Percentiles rank a stretch among this genome's conserved stretches.
Evolutionary conservation across 768 basidiomycete species (phyloP).

Genomic region (Psilocybe tampanensis): DNA sequence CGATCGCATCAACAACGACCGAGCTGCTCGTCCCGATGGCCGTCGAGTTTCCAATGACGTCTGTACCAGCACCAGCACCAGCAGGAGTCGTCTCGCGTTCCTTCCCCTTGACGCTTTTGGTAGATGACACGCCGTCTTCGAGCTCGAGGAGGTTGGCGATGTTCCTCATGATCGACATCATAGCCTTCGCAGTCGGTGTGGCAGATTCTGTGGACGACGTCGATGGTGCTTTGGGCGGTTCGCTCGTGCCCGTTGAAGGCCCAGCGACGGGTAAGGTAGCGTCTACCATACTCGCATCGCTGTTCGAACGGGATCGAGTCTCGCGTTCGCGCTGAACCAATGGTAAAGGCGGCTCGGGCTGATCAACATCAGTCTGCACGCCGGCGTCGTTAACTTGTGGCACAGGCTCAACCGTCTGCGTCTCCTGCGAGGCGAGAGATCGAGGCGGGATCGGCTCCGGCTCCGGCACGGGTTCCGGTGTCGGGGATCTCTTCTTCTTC

Average conservation of each 20-base stretch:
- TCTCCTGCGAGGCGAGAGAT: slow-evolving; percentile 3
- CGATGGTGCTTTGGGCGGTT: background rate
- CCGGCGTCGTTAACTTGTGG: background rate
- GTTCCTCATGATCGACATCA: slow-evolving; percentile 24
- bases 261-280: background rate
- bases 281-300: slow-evolving; percentile 17
- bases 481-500: too few relatives aligned
- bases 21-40: slow-evolving; percentile 8
- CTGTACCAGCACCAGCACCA: too few relatives aligned
- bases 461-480: background rate
- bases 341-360: background rate
- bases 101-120: slow-evolving; percentile 16
- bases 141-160: slow-evolving; percentile 22
- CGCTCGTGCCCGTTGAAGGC: too few relatives aligned
- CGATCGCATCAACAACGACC: slow-evolving; percentile 12
- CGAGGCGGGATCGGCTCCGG: background rate
- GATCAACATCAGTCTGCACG: slow-evolving; percentile 8
- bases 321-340: background rate
- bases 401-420: background rate
- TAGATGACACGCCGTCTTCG: background rate
- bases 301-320: slow-evolving; percentile 1
- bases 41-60: slow-evolving; percentile 1
- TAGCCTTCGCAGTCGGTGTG: slow-evolving; percentile 16
- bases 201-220: background rate
- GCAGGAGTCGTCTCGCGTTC: slow-evolving; percentile 14